These are phyloP conservation scores for Rubia peregrina DNA, from an alignment of 305 asterid genomes.

Conservation along the genomic window DNA sequence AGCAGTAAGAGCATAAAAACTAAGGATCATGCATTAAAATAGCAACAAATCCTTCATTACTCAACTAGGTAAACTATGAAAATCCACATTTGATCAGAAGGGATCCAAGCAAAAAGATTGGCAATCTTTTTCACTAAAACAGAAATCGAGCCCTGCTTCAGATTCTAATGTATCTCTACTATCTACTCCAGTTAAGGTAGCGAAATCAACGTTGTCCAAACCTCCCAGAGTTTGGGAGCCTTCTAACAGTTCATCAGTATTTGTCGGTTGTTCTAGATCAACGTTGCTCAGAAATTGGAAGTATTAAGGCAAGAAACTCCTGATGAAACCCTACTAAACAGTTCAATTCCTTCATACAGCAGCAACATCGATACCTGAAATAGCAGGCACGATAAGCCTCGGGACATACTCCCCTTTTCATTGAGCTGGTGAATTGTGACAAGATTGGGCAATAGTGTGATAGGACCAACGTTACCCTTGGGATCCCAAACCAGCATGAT, in stretches of 20 bases:
- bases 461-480: slow-evolving; percentile 52
- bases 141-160: too few relatives aligned
- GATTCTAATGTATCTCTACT: too few relatives aligned
- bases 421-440: slow-evolving; percentile 59
- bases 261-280: neutral
- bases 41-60: too few relatives aligned
- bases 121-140: too few relatives aligned
- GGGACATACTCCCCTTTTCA: slow-evolving; percentile 32
- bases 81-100: too few relatives aligned
- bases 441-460: slow-evolving; percentile 51
- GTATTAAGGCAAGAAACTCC: neutral
- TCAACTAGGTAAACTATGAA: too few relatives aligned
- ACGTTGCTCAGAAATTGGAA: too few relatives aligned
- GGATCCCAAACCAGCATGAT: slow-evolving; percentile 72
- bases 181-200: too few relatives aligned
- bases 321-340: neutral
- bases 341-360: neutral
- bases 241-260: neutral
- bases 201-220: neutral
- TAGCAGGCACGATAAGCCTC: slow-evolving; percentile 5
- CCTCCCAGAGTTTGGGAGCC: neutral
- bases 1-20: too few relatives aligned
- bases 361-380: slow-evolving; percentile 16
- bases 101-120: too few relatives aligned
- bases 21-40: too few relatives aligned